phyloP scores from a whole-genome alignment of 2,329 filamentous ascomycete species.

The Coniochaeta prunicola region DNA sequence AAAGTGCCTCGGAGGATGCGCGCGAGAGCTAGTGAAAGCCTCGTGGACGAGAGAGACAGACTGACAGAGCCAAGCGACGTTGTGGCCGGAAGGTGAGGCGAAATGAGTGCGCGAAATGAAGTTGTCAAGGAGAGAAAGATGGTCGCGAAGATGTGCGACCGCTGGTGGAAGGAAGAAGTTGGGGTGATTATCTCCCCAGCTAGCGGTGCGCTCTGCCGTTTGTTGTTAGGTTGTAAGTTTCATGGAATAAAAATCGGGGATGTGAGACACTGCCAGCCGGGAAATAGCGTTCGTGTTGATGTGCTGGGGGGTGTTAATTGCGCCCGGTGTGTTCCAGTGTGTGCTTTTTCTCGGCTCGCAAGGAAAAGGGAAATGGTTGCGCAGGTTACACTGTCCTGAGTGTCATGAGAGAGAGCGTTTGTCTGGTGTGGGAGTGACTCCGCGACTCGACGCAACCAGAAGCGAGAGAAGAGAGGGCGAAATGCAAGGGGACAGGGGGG shows the following conservation, averaged over 20 bases:
- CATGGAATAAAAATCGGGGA: constrained; percentile 14
- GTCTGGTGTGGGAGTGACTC: constrained; percentile 1
- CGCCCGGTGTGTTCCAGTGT: too few species aligned
- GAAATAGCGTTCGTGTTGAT: background rate
- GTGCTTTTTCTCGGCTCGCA: background rate
- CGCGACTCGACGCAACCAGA: background rate
- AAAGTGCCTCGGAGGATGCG: constrained; percentile 5
- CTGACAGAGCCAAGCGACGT: constrained; percentile 10
- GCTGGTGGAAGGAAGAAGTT: constrained; percentile 11
- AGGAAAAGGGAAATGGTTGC: constrained; percentile 9
- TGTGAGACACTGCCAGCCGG: background rate
- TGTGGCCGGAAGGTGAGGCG: constrained; percentile 14
- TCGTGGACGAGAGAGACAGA: constrained; percentile 15
- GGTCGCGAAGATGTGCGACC: background rate
- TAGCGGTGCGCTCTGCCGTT: constrained; percentile 8
- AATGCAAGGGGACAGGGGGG: constrained; percentile 4
- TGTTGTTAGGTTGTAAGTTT: constrained; percentile 16
- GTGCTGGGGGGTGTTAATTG: background rate
- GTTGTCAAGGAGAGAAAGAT: constrained; percentile 13
- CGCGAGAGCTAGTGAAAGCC: constrained; percentile 42
- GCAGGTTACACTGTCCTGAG: background rate
- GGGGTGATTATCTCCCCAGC: constrained; percentile 8
- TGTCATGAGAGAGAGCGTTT: background rate
- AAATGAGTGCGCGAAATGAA: constrained; percentile 25
- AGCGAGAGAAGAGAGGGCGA: background rate